Base-by-base conservation (phyloP, 345 rosid genomes). In the Eucalyptus marginata region DNA sequence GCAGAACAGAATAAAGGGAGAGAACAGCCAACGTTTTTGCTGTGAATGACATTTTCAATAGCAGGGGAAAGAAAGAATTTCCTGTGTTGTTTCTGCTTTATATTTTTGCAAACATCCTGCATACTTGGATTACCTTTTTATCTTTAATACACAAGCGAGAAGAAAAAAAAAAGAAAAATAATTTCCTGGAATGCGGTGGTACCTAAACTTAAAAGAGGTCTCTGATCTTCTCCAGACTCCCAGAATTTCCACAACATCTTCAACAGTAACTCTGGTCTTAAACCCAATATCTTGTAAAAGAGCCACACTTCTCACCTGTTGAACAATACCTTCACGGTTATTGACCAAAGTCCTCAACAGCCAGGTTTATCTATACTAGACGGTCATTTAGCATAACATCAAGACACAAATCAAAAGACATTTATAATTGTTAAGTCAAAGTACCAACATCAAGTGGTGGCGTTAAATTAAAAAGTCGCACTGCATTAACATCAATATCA, bases 201-300 rank as follows among this genome's bases (percentile, higher is more conserved):
- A 97, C 99, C 99, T 97, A 91, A 98, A 93, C 87, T 93, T 96
- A 90, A 95, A n/a, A 89, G 95, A 88, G 86, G 87, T 88, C 88
- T 91, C 91, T 44, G 93, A 94, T 50, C 89, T 90, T 89, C 93
- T 93, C n/a, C 97, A 96, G 79, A 88, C 87, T 93, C 91, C 92
- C 83, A 96, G 90, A 87, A 94, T 91, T 86, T 94, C 92, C 88
- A 95, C 90, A 33, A 93, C 92, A 92, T 96, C 99, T 86, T 91
- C 90, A 54, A 95, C 87, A 86, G 92, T 88, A 89, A 97, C 98
- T 92, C 92, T 92, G 81, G 97, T 94, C 94, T 94, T 97, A 86
- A 96, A 95, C 90, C 96, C 99, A 90, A 96, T 91, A 92, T 93
- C 96, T 88, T 87, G 87, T 64, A 96, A 88, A 86, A 97, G 90